Evolutionary conservation across 352 stramenopile species (phyloP), one percentile per base, ranked within the genome.

Genomic region (Phytophthora constricta): DNA sequence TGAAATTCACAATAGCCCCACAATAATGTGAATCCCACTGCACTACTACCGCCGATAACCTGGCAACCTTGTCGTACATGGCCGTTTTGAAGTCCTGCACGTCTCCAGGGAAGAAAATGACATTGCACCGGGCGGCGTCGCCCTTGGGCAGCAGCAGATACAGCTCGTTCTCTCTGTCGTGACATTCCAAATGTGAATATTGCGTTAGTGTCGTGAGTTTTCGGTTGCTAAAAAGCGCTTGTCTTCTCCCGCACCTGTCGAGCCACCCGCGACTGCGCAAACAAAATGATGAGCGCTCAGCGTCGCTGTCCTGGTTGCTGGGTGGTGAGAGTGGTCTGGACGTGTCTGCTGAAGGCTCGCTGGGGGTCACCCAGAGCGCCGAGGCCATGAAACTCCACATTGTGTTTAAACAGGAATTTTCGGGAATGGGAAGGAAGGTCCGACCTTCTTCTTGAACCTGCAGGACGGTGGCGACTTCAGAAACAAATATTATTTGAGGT

Each of bases 61-160:
- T 62, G 17, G n/a, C n/a, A n/a, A n/a, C n/a, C n/a, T n/a, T 33
- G 16, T 43, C 70, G 20, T 72, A 86, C 83, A 92, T 90, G 31
- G 46, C 49, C 19, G 59, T 56, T 14, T 76, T 58, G 53, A 85
- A 87, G 56, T 90, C 73, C 58, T 90, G 81, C 14, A 90, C 78
- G 46, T 92, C 83, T 33, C 83, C 83, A 33, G 83, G 83, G 50
- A 92, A 92, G 62, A 86, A 89, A 13, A 92, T 67, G n/a, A 90
- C 77, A 58, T 88, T 90, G 27, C 65, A 72, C 2, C 47, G 54
- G 0, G 71, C 73, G 20, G 62, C 26, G 8, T 55, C 19, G 4
- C 25, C 62, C 33, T 68, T 71, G 11, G 70, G 55, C 2, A 76
- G 45, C 14, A 68, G 77, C 10, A 91, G 26, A 57, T 81, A 74